Evolutionary conservation across 352 stramenopile species (phyloP), one percentile per base, ranked within the genome.

Genomic region (Lagenidium sp.): DNA sequence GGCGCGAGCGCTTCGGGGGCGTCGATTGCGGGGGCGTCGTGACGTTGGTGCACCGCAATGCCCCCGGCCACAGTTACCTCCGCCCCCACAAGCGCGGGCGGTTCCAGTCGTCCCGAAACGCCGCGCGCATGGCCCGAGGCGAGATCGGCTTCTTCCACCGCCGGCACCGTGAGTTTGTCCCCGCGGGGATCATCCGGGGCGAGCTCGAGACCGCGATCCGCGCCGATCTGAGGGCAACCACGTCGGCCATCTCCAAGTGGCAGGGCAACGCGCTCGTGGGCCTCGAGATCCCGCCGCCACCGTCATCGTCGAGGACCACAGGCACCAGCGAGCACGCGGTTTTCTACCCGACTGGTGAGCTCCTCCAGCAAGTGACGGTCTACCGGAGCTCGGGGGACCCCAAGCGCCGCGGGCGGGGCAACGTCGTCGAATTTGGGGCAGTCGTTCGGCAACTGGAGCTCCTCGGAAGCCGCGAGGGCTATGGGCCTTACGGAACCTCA

Each of bases 181-280:
- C 75, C 7, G 48, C 55, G n/a, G 69, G 79, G n/a, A n/a, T n/a
- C 16, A 26, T 61, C 28, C 28, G 18, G 21, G 15, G 42, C n/a
- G 19, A 15, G 11, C 28, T 36, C 8, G 22, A 35, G 18, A 36
- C 31, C 13, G 30, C 54, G 29, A 15, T n/a, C n/a, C n/a, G n/a
- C n/a, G n/a, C n/a, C n/a, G n/a, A n/a, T n/a, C n/a, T n/a, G 8
- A 32, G 28, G 15, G 28, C 28, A 15, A 32, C 8, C 28, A 32
- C 8, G 8, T 32, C 28, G 28, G 16, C 44, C 12, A 37, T 82
- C 12, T 63, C 65, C 10, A 72, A 69, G 41, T 77, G 66, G 60
- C 76, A 88, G 45, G 69, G 76, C 51, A 88, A 88, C 50, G 66
- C 66, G 23, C 56, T 88, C 30, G 43, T 67, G 24, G 76, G 70